Percentiles rank a stretch among this genome's conserved stretches.
These are phyloP conservation scores for Collybia mongolica DNA, from an alignment of 768 basidiomycete species.

Conservation along the genomic window DNA sequence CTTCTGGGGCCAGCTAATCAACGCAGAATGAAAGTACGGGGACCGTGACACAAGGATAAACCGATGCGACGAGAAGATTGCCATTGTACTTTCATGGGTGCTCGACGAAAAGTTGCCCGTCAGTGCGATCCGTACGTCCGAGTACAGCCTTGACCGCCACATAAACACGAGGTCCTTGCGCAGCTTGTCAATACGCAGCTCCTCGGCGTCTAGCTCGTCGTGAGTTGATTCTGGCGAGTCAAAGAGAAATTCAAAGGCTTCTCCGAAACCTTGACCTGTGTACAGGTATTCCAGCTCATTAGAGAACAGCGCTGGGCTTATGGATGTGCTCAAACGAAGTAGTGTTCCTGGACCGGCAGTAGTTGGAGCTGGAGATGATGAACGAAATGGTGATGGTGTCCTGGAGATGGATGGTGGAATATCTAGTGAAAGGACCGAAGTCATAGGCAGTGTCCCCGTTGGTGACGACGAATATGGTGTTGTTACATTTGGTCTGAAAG, in stretches of 20 bases:
- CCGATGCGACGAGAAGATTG: conserved; percentile 88
- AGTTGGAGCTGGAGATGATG: conserved; percentile 42
- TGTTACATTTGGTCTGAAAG: conserved; percentile 53
- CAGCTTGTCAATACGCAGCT: conserved; percentile 75
- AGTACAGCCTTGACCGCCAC: conserved; percentile 94
- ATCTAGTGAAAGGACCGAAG: conserved; percentile 62
- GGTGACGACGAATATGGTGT: conserved; percentile 45
- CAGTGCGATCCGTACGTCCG: conserved; percentile 84
- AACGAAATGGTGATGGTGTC: conserved; percentile 36
- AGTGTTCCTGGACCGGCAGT: conserved; percentile 39
- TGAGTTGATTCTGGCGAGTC: conserved; percentile 58
- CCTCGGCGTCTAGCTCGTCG: conserved; percentile 43
- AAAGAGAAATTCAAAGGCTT: conserved; percentile 85
- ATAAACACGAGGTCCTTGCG: conserved; percentile 93
- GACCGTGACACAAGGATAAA: conserved; percentile 91
- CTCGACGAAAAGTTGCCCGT: conserved; percentile 64
- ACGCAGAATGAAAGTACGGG: conserved; percentile 80
- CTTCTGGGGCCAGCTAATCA: conserved; percentile 60
- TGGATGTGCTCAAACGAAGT: conserved; percentile 63
- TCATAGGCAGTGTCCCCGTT: conserved; percentile 46
- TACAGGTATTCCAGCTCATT: conserved; percentile 95
- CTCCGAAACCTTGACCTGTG: conserved; percentile 86
- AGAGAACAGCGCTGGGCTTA: conserved; percentile 79
- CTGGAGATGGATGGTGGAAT: conserved; percentile 37
- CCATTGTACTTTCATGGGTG: conserved; percentile 68